Evolutionary conservation across 2,329 filamentous ascomycete genomes (phyloP).

Genomic region (Pseudocercospora macadamiae): DNA sequence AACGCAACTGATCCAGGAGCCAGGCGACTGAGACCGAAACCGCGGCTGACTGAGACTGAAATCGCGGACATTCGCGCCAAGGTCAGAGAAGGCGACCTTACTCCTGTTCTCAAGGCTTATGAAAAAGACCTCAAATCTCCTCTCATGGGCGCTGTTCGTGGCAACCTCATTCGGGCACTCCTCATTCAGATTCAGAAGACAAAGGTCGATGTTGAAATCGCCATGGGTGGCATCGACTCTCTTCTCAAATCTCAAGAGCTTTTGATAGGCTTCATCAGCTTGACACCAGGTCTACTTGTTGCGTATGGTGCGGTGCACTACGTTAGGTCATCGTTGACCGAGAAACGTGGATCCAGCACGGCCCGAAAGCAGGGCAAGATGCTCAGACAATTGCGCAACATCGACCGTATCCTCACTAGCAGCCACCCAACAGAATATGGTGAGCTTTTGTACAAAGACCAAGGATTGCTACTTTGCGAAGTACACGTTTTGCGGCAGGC

Average conservation of each 20-base stretch:
- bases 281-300: constrained; percentile 91
- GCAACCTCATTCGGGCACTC: constrained; percentile 85
- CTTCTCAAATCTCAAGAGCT: constrained; percentile 94
- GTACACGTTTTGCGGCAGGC: constrained; percentile 78
- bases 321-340: constrained; percentile 69
- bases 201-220: constrained; percentile 96
- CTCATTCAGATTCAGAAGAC: constrained; percentile 98
- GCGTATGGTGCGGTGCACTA: constrained; percentile 75
- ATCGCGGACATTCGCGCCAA: constrained; percentile 74
- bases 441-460: constrained; percentile 86
- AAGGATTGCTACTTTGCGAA: constrained; percentile 87
- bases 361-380: constrained; percentile 70
- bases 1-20: constrained; percentile 51
- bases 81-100: constrained; percentile 89
- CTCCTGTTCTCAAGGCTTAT: constrained; percentile 86
- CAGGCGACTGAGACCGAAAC: constrained; percentile 66
- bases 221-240: constrained; percentile 92
- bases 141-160: constrained; percentile 77
- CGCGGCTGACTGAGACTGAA: constrained; percentile 66
- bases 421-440: constrained; percentile 67
- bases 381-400: constrained; percentile 79
- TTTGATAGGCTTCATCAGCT: constrained; percentile 93
- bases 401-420: constrained; percentile 67
- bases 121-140: constrained; percentile 85
- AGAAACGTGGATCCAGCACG: constrained; percentile 67